Evolutionary conservation across 177 flowering plant species (phyloP), one percentile per base, ranked within the genome.

Genomic region (Telopea speciosissima): DNA sequence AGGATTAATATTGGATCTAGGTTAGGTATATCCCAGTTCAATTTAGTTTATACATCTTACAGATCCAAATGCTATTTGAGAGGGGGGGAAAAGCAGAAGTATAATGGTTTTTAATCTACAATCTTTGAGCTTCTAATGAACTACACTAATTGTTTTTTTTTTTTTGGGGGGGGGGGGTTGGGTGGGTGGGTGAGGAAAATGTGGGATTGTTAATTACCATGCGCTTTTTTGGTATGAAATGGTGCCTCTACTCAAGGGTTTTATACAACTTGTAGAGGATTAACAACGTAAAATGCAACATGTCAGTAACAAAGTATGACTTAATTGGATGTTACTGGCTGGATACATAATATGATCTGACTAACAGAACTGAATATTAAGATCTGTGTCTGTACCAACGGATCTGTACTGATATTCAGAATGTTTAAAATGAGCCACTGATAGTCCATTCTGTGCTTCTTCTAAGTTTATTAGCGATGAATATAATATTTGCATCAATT

Each of bases 401-500:
- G 40, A 8, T 49, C 0, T 49, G 19, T 49, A 49, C 19, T 49
- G 13, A 16, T 12, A 13, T 49, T 49, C 5, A 13, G 54, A 16
- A 12, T 4, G 4, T 16, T 49, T 49, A 49, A 49, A 12, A 49
- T 49, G 54, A 49, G 2, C 19, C 54, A 49, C 19, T 49, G 54
- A 49, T 16, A 49, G 8, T 19, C 54, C 54, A 63, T 63, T 1
- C 3, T 58, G 7, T 63, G 13, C 25, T 40, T 63, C 5, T 62
- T 10, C 19, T 42, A 70, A 12, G 36, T 5, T 61, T 23, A 31
- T 28, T 24, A 14, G 59, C 40, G 63, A 8, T 59, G 24, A 36
- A 60, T 7, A 60, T 70, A 17, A 70, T 16, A 59, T 33, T 23
- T 33, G 65, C 70, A 62, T 24, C 69, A 52, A 23, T 11, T 62